phyloP scores from a whole-genome alignment of 768 basidiomycete genomes.

The Obba rivulosa region DNA sequence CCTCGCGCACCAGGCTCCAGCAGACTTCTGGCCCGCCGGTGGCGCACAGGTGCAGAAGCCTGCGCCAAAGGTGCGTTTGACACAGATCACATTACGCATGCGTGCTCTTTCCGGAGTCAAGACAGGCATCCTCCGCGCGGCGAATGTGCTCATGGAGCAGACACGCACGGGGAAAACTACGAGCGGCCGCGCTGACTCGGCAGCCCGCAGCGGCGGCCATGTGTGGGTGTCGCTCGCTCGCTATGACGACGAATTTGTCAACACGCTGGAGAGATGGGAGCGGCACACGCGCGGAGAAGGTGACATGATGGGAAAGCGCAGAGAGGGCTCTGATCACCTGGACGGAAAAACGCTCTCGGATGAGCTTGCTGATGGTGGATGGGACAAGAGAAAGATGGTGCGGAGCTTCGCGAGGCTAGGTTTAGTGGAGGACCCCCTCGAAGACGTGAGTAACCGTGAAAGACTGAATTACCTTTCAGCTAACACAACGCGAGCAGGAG shows the following conservation, averaged over 20 bases:
- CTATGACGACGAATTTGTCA: conserved; percentile 69
- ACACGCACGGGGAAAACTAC: conserved; percentile 32
- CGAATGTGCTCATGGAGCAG: conserved; percentile 47
- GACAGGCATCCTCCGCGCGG: conserved; percentile 48
- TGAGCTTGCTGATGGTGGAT: conserved; percentile 48
- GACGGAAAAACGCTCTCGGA: conserved; percentile 33
- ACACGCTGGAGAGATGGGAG: conserved; percentile 60
- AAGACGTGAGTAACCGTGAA: conserved; percentile 9
- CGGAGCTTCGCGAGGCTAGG: conserved; percentile 65
- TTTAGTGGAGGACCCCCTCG: conserved; percentile 24
- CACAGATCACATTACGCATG: conserved; percentile 55
- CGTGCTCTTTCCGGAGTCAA: conserved; percentile 47
- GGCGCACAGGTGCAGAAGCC: conserved; percentile 5
- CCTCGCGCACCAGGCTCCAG: conserved; percentile 51
- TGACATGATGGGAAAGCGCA: conserved; percentile 32
- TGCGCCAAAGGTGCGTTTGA: conserved; percentile 48
- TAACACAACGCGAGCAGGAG: conserved; percentile 23
- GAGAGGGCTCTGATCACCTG: conserved; percentile 29
- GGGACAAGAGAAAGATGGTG: conserved; percentile 81
- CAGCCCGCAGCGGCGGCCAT: conserved; percentile 30
- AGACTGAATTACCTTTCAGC: no score
- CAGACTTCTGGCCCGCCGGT: conserved; percentile 37
- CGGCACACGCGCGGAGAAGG: conserved; percentile 39
- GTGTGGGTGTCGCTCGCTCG: conserved; percentile 76
- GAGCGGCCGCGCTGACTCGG: conserved; percentile 5